phyloP scores from a whole-genome alignment of 2,329 filamentous ascomycete genomes.

The Ophiosphaerella herpotricha region DNA sequence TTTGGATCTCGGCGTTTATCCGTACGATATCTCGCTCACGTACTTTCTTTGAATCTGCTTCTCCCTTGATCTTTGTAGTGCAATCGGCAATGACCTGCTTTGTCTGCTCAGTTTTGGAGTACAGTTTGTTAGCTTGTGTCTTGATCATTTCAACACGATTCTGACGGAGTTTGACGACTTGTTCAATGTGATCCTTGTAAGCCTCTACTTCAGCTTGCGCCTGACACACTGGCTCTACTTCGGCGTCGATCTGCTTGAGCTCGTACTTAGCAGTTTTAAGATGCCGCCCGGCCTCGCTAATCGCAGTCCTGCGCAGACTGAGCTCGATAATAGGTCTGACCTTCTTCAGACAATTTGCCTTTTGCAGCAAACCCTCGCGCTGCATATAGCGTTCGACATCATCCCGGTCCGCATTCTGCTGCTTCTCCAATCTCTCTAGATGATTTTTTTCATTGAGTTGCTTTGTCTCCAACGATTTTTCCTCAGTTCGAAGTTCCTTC shows the following conservation, averaged over 20 bases:
- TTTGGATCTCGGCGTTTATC: constrained; percentile 58
- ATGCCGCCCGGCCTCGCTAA: constrained; percentile 59
- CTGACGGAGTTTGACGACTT: constrained; percentile 61
- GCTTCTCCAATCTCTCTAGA: constrained; percentile 69
- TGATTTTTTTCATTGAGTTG: constrained; percentile 65
- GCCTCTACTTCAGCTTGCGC: constrained; percentile 71
- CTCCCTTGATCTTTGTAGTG: constrained; percentile 48
- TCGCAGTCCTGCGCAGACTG: constrained; percentile 56
- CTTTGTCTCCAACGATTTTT: constrained; percentile 66
- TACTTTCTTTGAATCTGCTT: constrained; percentile 49
- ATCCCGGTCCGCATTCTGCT: constrained; percentile 74
- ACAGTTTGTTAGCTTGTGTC: constrained; percentile 52
- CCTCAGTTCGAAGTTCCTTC: constrained; percentile 69
- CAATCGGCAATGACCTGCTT: constrained; percentile 49
- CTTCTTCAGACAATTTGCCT: constrained; percentile 67
- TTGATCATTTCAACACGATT: constrained; percentile 61
- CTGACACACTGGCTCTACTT: constrained; percentile 69
- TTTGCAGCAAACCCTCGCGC: constrained; percentile 67
- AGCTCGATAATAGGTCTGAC: constrained; percentile 71
- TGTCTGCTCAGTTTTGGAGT: constrained; percentile 36
- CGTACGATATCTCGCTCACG: constrained; percentile 38
- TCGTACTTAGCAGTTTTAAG: constrained; percentile 62
- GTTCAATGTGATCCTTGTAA: constrained; percentile 65
- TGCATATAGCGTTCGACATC: constrained; percentile 85
- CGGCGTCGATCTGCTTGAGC: constrained; percentile 63